phyloP scores from a whole-genome alignment of 768 basidiomycete species.

The Crepidotus variabilis region DNA sequence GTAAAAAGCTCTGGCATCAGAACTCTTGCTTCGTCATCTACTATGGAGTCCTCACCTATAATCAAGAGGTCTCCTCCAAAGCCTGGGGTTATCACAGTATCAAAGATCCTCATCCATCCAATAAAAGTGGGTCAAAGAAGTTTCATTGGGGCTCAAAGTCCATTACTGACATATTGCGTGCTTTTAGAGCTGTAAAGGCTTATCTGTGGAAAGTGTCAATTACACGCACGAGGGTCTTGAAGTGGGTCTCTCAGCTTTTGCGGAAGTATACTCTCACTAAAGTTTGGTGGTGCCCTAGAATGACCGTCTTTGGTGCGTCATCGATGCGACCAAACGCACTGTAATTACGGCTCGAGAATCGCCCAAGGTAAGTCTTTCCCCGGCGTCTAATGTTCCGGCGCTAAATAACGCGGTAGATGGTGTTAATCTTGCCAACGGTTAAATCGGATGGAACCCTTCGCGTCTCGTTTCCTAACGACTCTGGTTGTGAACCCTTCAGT shows the following conservation, averaged over 20 bases:
- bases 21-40: not conserved
- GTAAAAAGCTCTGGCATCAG: no score
- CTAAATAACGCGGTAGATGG: slow-evolving; percentile 42
- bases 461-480: slow-evolving; percentile 57
- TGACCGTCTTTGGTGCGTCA: slow-evolving; percentile 69
- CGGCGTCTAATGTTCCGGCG: not conserved
- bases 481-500: slow-evolving; percentile 52
- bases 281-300: slow-evolving; percentile 39
- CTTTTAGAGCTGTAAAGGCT: slow-evolving; percentile 72
- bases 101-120: slow-evolving; percentile 62
- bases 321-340: slow-evolving; percentile 47
- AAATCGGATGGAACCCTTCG: slow-evolving; percentile 42
- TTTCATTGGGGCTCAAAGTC: no score
- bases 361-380: slow-evolving; percentile 42
- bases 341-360: slow-evolving; percentile 69
- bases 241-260: slow-evolving; percentile 31
- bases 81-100: slow-evolving; percentile 24
- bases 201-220: slow-evolving; percentile 48
- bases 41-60: not conserved
- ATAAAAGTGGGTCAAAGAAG: slow-evolving; percentile 48
- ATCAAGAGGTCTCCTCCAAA: not conserved
- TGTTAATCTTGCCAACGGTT: slow-evolving; percentile 60
- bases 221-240: slow-evolving; percentile 66
- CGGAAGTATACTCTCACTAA: not conserved
- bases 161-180: no score